phyloP scores from a whole-genome alignment of 2,329 filamentous ascomycete genomes.

The Ampelomyces quisqualis region DNA sequence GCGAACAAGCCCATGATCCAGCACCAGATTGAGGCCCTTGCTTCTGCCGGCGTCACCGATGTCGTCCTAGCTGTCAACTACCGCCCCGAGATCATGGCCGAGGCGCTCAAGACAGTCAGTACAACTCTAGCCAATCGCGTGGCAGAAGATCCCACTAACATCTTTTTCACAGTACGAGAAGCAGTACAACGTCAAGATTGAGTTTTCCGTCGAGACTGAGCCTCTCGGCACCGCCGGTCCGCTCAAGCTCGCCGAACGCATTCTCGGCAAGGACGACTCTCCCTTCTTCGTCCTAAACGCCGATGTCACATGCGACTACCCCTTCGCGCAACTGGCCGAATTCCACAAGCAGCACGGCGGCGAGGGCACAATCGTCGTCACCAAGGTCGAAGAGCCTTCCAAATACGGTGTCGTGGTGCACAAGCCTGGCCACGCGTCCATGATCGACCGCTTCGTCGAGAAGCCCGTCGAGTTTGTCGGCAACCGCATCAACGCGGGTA shows the following conservation, averaged over 20 bases:
- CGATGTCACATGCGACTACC: constrained; percentile 97
- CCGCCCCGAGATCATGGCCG: constrained; percentile 96
- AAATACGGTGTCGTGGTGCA: constrained; percentile 99
- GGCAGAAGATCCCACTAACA: constrained; percentile 12
- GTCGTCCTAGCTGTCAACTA: constrained; percentile 99
- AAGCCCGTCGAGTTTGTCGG: constrained; percentile 98
- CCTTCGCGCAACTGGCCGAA: constrained; percentile 81
- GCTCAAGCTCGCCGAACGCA: constrained; percentile 90
- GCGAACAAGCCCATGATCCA: constrained; percentile 99
- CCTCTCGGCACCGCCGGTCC: constrained; percentile 93
- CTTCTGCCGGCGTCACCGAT: constrained; percentile 90
- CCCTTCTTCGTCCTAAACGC: constrained; percentile 99
- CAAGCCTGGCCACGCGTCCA: constrained; percentile 85
- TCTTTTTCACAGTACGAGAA: constrained; percentile 71
- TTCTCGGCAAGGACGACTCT: constrained; percentile 86
- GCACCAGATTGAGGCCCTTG: constrained; percentile 94
- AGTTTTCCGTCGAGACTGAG: constrained; percentile 95
- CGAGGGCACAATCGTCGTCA: constrained; percentile 96
- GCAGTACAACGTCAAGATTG: constrained; percentile 90
- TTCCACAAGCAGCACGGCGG: constrained; percentile 94
- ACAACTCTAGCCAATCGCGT: neutral
- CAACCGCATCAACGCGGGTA: constrained; percentile 97
- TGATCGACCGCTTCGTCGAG: constrained; percentile 98
- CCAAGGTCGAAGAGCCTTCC: constrained; percentile 97
- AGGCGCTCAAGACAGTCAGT: constrained; percentile 80